A percentile compares a stretch with the other conserved stretches of the same genome.
These are phyloP conservation scores for Aspergillus sp. DNA, from an alignment of 2,329 filamentous ascomycete genomes.

Conservation along the genomic window DNA sequence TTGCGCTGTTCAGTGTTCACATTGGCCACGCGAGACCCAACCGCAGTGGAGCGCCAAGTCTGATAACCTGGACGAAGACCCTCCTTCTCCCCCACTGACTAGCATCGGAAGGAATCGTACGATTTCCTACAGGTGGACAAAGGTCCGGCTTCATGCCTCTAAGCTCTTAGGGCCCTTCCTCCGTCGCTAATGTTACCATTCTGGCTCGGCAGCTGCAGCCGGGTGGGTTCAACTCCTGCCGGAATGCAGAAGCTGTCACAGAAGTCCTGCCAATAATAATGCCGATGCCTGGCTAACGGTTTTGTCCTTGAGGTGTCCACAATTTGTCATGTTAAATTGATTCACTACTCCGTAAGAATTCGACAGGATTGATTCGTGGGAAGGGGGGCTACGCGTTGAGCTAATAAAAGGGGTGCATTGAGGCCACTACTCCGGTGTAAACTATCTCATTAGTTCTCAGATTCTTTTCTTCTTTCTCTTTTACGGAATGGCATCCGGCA, in stretches of 20 bases:
- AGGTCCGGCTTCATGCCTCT: background rate
- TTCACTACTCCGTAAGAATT: background rate
- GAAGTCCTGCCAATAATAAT: background rate
- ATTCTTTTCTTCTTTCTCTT: background rate
- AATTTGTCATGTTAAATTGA: background rate
- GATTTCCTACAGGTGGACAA: background rate
- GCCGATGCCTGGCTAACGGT: background rate
- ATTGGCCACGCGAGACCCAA: background rate
- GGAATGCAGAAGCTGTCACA: background rate
- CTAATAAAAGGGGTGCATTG: background rate
- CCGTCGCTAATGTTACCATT: background rate
- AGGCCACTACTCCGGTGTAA: background rate
- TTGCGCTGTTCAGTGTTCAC: no score
- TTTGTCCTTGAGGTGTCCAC: background rate
- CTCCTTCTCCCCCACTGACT: background rate
- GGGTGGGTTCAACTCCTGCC: background rate
- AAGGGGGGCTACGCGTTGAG: no score
- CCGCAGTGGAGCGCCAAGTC: background rate
- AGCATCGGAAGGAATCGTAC: background rate
- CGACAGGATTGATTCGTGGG: no score
- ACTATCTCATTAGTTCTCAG: background rate
- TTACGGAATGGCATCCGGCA: slow-evolving; percentile 41
- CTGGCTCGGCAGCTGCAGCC: background rate
- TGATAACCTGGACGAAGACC: background rate
- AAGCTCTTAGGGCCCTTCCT: background rate